These are phyloP conservation scores for Phialophora macrospora DNA, from an alignment of 2,329 filamentous ascomycete genomes.

Conservation along the genomic window DNA sequence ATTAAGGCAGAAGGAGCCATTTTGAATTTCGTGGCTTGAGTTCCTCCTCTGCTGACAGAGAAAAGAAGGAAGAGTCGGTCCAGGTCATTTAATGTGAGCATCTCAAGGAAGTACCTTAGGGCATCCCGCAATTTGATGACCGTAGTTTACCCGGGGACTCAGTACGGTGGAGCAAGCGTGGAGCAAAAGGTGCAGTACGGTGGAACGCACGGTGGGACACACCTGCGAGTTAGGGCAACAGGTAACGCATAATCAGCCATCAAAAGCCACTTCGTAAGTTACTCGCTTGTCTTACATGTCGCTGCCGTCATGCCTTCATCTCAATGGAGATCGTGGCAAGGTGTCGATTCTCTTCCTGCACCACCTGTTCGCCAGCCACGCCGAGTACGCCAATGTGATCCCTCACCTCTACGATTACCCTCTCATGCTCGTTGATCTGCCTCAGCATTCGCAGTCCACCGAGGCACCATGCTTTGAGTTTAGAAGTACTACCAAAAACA, in stretches of 20 bases:
- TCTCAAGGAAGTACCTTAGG: too few relatives aligned
- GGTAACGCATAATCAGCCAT: too few relatives aligned
- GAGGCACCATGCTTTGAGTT: slow-evolving; percentile 4
- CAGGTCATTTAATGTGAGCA: neutral
- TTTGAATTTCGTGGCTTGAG: neutral
- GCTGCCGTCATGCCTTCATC: neutral
- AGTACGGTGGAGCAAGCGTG: neutral
- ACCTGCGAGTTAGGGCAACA: too few relatives aligned
- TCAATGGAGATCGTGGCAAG: slow-evolving; percentile 11
- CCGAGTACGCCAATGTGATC: slow-evolving; percentile 16
- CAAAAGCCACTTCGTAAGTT: too few relatives aligned
- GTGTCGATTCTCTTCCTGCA: slow-evolving; percentile 17
- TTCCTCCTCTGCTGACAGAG: neutral
- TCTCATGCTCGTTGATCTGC: slow-evolving; percentile 19
- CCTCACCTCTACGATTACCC: slow-evolving; percentile 8
- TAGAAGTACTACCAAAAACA: neutral
- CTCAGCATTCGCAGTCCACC: slow-evolving; percentile 4
- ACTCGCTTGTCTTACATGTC: neutral
- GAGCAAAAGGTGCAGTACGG: too few relatives aligned
- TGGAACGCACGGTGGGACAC: neutral
- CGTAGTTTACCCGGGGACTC: slow-evolving; percentile 7
- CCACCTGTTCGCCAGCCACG: slow-evolving; percentile 8
- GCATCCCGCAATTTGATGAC: slow-evolving; percentile 1
- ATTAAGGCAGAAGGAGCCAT: slow-evolving; percentile 59
- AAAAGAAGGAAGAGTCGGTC: neutral